Percentiles rank a stretch among this genome's conserved stretches.
Evolutionary conservation across 2,329 filamentous ascomycete species (phyloP).

Genomic region (Bisporella sp.): DNA sequence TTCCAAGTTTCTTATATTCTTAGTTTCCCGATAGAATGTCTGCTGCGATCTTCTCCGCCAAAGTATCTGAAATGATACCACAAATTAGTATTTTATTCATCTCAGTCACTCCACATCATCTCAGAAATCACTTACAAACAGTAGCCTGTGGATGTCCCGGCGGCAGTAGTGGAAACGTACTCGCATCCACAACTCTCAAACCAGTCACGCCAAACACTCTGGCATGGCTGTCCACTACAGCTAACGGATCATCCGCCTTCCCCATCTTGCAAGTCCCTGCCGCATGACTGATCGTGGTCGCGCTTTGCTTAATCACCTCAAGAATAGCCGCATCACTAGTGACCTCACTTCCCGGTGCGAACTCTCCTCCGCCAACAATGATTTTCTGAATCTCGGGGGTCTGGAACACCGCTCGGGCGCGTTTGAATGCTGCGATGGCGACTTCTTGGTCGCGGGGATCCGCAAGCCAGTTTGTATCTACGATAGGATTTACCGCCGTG

Average conservation of each 20-base stretch:
- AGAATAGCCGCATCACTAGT: constrained; percentile 16
- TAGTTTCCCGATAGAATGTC: constrained; percentile 11
- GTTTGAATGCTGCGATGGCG: constrained; percentile 35
- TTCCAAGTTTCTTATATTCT: not conserved
- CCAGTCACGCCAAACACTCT: constrained; percentile 13
- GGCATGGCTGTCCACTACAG: constrained; percentile 15
- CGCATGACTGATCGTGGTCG: constrained; percentile 39
- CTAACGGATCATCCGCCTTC: constrained; percentile 29
- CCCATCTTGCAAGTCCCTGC: constrained; percentile 53
- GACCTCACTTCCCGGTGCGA: constrained; percentile 7
- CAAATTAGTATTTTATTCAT: constrained; percentile 1
- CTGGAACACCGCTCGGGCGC: constrained; percentile 29
- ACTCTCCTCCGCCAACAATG: constrained; percentile 13
- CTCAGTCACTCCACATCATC: too few relatives aligned
- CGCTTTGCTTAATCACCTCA: constrained; percentile 15
- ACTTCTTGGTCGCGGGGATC: constrained; percentile 36
- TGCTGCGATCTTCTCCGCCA: constrained; percentile 37
- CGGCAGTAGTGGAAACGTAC: constrained; percentile 18
- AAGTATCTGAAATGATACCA: constrained; percentile 25
- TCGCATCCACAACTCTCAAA: constrained; percentile 18
- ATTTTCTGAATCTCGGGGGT: not conserved
- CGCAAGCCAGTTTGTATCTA: constrained; percentile 39
- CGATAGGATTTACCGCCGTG: constrained; percentile 28
- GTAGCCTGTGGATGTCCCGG: constrained; percentile 34
- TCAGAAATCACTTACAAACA: constrained; percentile 26